Conservation (phyloP, 2,329 filamentous ascomycete genomes). For the Trichoderma afroharzianum region DNA sequence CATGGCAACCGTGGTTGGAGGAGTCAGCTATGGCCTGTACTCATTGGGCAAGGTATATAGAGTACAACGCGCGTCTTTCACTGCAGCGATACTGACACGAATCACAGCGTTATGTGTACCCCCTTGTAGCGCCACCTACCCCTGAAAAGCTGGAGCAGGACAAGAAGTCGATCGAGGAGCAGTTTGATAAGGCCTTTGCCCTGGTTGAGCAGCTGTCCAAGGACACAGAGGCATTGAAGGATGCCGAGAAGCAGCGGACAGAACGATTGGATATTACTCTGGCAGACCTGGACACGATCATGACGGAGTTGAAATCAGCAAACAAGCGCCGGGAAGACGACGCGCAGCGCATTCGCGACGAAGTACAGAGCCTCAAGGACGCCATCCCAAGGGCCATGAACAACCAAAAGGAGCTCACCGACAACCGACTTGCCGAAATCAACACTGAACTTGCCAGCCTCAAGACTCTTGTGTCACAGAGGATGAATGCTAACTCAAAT, state of each 20-base stretch:
- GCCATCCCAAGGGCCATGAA: conserved; percentile 85
- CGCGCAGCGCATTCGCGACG: conserved; percentile 77
- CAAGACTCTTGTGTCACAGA: conserved; percentile 75
- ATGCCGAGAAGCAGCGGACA: conserved; percentile 78
- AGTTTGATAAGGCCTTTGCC: conserved; percentile 87
- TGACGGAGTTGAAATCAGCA: conserved; percentile 75
- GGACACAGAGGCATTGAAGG: conserved; percentile 85
- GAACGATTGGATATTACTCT: conserved; percentile 79
- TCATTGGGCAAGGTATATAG: conserved; percentile 73
- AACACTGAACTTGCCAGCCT: conserved; percentile 85
- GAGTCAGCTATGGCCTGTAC: conserved; percentile 85
- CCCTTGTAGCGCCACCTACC: conserved; percentile 88
- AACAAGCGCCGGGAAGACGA: conserved; percentile 84
- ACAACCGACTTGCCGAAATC: conserved; percentile 78
- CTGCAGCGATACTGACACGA: conserved; percentile 23
- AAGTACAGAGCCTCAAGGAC: conserved; percentile 77
- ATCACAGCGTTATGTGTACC: conserved; percentile 77
- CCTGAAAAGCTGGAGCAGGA: conserved; percentile 91
- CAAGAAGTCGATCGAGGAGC: conserved; percentile 86
- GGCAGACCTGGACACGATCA: conserved; percentile 77
- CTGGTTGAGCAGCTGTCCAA: conserved; percentile 88
- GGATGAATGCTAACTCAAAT: conserved; percentile 44
- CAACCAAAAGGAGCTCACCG: conserved; percentile 79
- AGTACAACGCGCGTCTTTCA: background rate
- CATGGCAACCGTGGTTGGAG: conserved; percentile 92